These are phyloP conservation scores for Pestalotiopsis sp. DNA, from an alignment of 2,329 filamentous ascomycete genomes.

Conservation along the genomic window DNA sequence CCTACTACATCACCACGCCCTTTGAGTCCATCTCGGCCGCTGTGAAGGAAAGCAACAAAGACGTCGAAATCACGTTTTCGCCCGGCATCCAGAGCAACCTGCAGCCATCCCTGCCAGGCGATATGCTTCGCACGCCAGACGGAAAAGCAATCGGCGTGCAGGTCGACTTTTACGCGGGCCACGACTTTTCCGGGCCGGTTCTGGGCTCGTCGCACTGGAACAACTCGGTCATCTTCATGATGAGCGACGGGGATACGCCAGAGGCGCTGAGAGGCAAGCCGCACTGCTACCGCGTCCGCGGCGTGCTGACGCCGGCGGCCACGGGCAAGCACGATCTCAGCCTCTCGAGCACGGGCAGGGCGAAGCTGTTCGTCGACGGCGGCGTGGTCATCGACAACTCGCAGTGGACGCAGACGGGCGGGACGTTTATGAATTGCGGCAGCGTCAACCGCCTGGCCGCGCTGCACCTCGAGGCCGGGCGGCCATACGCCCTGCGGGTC, in stretches of 20 bases:
- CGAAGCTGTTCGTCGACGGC: background rate
- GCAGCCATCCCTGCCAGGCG: background rate
- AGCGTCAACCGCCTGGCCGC: background rate
- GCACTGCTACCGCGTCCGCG: background rate
- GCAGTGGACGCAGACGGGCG: background rate
- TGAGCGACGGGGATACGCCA: background rate
- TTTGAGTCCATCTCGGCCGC: background rate
- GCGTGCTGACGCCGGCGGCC: background rate
- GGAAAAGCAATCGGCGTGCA: background rate
- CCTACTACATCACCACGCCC: background rate
- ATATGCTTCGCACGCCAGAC: background rate
- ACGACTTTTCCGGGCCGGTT: background rate
- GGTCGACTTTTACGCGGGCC: background rate
- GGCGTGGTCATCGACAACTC: background rate
- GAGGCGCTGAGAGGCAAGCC: background rate
- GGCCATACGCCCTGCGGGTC: slow-evolving; percentile 24
- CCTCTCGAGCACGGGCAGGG: background rate
- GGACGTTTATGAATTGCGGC: slow-evolving; percentile 1
- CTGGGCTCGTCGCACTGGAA: background rate
- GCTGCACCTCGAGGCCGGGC: background rate
- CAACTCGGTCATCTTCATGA: slow-evolving; percentile 4
- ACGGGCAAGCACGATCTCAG: background rate
- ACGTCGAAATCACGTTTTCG: background rate
- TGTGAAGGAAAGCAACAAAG: background rate
- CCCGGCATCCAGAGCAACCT: background rate